Percentiles rank a stretch among this genome's conserved stretches.
Conservation (phyloP, 306 rosid genomes). For the Myrica gale region DNA sequence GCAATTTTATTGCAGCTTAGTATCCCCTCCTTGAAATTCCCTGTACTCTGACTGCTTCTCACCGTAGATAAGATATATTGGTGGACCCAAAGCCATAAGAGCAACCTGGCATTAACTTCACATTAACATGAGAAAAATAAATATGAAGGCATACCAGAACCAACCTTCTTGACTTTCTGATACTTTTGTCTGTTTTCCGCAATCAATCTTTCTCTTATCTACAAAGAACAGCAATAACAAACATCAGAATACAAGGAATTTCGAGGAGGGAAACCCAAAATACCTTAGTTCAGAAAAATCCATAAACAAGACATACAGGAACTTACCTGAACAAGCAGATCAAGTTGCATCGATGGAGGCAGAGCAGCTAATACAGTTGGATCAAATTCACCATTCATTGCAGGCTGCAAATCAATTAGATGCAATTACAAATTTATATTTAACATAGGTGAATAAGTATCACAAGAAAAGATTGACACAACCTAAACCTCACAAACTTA, state of each 20-base stretch:
- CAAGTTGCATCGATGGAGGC: conserved; percentile 86
- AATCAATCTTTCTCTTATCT: conserved; percentile 89
- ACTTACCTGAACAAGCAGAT: conserved; percentile 80
- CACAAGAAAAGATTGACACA: neutral
- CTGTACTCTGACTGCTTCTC: neutral
- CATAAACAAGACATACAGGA: neutral
- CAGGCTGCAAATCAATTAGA: conserved; percentile 49
- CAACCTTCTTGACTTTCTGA: conserved; percentile 91
- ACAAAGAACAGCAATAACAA: conserved; percentile 26
- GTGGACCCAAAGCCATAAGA: too few species aligned
- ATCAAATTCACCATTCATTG: conserved; percentile 61
- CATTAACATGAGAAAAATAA: conserved; percentile 14
- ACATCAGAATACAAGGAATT: conserved; percentile 19
- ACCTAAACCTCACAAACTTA: neutral
- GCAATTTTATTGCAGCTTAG: too few species aligned
- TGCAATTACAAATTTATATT: conserved; percentile 4
- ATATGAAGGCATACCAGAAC: conserved; percentile 33
- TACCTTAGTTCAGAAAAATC: conserved; percentile 7
- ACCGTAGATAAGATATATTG: neutral
- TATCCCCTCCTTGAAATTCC: too few species aligned
- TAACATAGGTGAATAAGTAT: conserved; percentile 7
- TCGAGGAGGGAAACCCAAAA: conserved; percentile 17
- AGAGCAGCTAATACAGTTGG: conserved; percentile 76
- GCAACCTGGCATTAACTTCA: neutral
- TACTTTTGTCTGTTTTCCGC: conserved; percentile 94